Conservation (phyloP, 495 filamentous ascomycete genomes). For the Podospora sp. region DNA sequence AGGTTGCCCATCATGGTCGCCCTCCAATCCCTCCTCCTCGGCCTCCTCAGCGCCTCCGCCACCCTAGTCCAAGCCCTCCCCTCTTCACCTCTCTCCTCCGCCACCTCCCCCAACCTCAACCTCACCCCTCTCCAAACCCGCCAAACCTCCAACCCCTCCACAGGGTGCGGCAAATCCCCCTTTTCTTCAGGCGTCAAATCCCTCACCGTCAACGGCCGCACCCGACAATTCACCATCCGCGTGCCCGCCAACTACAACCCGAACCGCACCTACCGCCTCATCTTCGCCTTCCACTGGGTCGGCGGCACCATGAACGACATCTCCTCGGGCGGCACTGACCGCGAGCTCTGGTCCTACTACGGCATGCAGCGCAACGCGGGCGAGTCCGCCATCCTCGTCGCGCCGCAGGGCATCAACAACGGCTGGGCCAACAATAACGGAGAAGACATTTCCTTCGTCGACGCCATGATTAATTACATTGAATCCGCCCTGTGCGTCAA, state of each 20-base stretch:
- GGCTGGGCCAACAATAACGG: constrained; percentile 48
- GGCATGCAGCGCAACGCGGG: no score
- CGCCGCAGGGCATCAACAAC: constrained; percentile 47
- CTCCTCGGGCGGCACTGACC: constrained; percentile 31
- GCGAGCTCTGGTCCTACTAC: constrained; percentile 40
- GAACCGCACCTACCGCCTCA: constrained; percentile 40
- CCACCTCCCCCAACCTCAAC: no score
- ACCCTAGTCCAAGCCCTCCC: no score
- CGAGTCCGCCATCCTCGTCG: constrained; percentile 48
- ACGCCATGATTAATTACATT: constrained; percentile 36
- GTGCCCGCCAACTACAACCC: constrained; percentile 47
- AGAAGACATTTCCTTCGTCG: constrained; percentile 46
- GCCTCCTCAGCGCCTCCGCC: no score
- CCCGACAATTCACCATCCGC: constrained; percentile 43
- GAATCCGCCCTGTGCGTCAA: constrained; percentile 46
- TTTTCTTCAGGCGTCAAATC: constrained; percentile 36
- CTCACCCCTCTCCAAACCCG: neutral
- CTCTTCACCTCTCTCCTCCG: no score
- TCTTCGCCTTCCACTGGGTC: constrained; percentile 47
- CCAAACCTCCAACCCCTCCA: constrained; percentile 23
- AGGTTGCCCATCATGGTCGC: no score
- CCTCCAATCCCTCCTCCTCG: no score
- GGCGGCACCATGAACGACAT: constrained; percentile 42
- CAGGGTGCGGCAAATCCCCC: constrained; percentile 46
- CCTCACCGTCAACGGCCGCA: constrained; percentile 35